Evolutionary conservation across 108 stramenopile genomes (phyloP), one percentile per base, ranked within the genome.

Genomic region (Tribonema minus): DNA sequence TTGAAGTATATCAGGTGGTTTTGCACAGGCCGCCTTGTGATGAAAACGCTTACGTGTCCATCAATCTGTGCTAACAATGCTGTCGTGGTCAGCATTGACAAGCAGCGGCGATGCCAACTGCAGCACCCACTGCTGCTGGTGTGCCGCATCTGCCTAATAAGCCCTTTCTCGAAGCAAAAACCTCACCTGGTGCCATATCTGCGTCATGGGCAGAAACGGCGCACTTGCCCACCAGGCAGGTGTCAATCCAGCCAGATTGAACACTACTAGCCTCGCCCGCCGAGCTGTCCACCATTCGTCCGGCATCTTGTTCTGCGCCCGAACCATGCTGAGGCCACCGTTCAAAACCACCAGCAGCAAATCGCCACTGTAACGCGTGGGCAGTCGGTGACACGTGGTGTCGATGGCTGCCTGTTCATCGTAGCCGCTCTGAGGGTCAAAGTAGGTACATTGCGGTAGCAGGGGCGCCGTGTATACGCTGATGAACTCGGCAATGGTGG

Each of bases 331-430:
- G 20, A 72, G 39, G 25, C 71, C 71, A 30, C 71, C 71, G 38
- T 72, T 72, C 15, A 72, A 46, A 59, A 62, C 35, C 15, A 72
- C 61, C 31, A 72, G 30, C 2, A 36, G 33, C 60, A 72, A 34
- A 46, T 72, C 71, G 25, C 61, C 71, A 35, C 39, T 61, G 62
- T 72, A 72, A 37, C 71, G 71, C 27, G 71, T 72, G 2, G 71
- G 71, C 7, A 72, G 59, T 59, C 71, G 61, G 39, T 63, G 71
- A 36, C 71, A 72, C 38, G 59, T 63, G 61, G 39, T 37, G 31
- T 63, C 71, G n/a, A 63, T 54, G 20, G 46, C 46, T 54, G 46
- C 46, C 20, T 9, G 9, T 54, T 9, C 46, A 54, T 54, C 46
- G 46, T 54, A 54, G n/a, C n/a, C n/a, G n/a, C n/a, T n/a, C n/a